Evolutionary conservation across 2,329 filamentous ascomycete genomes (phyloP), one percentile per base, ranked within the genome.

Genomic region (Fusarium domesticum): DNA sequence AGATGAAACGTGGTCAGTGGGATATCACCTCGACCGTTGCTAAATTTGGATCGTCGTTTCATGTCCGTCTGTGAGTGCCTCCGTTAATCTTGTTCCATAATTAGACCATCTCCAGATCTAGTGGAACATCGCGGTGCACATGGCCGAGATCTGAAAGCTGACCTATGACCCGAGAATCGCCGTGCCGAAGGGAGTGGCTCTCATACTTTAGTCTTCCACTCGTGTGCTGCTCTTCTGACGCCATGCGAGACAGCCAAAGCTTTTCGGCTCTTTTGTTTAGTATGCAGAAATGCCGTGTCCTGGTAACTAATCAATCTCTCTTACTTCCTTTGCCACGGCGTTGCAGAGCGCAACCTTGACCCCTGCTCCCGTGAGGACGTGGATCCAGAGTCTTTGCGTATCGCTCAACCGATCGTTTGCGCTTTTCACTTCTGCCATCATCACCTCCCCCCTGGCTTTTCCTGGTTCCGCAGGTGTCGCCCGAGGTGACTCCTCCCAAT

Each of bases 301-400:
- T 18, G n/a, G 40, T 64, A n/a, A n/a, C n/a, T 55, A 72, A 44
- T 65, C 66, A 52, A 71, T 60, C 37, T 71, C 64, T 47, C 68
- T 68, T 19, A 78, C 70, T 58, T 81, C 74, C 51, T 66, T 75
- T 31, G 78, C 78, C 30, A 79, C 67, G 11, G 80, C 81, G 63
- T 83, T 80, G 61, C 80, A 95, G 53, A 97, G 73, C 58, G 95
- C 91, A 19, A 97, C 92, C 55, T 77, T 80, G 31, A 97, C 78
- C 3, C 93, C 92, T 1, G 91, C 90, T 1, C 85, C 84, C 6
- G 84, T 85, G 41, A 98, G 75, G 6, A 96, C 89, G 73, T 97
- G 89, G 59, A 97, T 96, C 93, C 93, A 98, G 55, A 98, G 76
- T 57, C 93, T 75, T 71, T 98, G 93, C 15, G 91, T 95, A 72